Percentiles rank a stretch among this genome's conserved stretches.
These are phyloP conservation scores for Echites panduratus DNA, from an alignment of 257 asterid genomes.

Conservation along the genomic window DNA sequence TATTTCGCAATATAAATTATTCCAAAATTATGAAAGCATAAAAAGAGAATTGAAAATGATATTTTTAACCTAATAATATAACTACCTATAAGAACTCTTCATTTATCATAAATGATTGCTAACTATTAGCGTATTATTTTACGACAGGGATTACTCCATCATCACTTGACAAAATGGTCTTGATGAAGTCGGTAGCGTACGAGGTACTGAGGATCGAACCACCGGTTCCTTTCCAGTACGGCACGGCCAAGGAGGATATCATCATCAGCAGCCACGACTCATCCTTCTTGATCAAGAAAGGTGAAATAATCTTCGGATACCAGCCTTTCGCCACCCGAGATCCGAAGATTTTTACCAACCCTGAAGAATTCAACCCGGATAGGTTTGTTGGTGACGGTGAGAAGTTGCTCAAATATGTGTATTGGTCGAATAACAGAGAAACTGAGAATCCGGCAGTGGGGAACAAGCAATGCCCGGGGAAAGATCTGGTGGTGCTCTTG, in stretches of 20 bases:
- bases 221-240: slow-evolving; percentile 70
- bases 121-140: no score
- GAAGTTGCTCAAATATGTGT: slow-evolving; percentile 44
- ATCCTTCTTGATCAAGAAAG: slow-evolving; percentile 49
- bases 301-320: slow-evolving; percentile 69
- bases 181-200: slow-evolving; percentile 58
- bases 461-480: slow-evolving; percentile 72
- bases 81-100: no score
- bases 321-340: slow-evolving; percentile 71
- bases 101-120: no score
- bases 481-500: slow-evolving; percentile 45
- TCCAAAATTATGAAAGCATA: no score
- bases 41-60: no score
- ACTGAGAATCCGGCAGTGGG: slow-evolving; percentile 39
- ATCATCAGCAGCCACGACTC: slow-evolving; percentile 47
- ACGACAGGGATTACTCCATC: slow-evolving; percentile 28
- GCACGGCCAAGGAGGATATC: slow-evolving; percentile 45
- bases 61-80: no score
- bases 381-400: slow-evolving; percentile 64
- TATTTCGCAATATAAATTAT: no score
- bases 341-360: slow-evolving; percentile 32
- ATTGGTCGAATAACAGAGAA: slow-evolving; percentile 76
- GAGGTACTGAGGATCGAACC: slow-evolving; percentile 68
- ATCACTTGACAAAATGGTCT: slow-evolving; percentile 37
- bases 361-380: slow-evolving; percentile 44